Percentiles rank a stretch among this genome's conserved stretches.
Conservation (phyloP, 306 rosid genomes). For the Pyrus communis region DNA sequence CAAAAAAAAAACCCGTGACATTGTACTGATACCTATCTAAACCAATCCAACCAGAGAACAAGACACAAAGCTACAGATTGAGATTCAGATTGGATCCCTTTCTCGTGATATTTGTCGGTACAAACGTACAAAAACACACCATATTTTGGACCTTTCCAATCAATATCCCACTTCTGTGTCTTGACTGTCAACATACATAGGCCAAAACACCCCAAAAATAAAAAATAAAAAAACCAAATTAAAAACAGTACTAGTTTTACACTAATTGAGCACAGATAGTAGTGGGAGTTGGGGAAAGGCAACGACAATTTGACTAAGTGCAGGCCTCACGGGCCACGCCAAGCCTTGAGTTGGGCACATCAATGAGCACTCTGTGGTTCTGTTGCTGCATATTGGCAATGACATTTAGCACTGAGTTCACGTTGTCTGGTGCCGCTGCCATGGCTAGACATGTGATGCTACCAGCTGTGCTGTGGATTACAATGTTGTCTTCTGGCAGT, state of each 20-base stretch:
- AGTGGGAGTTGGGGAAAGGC: background rate
- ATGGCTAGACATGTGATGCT: slow-evolving; percentile 66
- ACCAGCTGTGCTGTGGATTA: slow-evolving; percentile 70
- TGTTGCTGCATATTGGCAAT: slow-evolving; percentile 96
- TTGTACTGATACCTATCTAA: background rate
- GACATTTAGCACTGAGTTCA: slow-evolving; percentile 83
- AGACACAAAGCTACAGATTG: slow-evolving; percentile 5
- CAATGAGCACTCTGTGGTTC: slow-evolving; percentile 76
- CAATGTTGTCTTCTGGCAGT: slow-evolving; percentile 62
- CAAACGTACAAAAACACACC: background rate
- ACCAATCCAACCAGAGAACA: slow-evolving; percentile 2
- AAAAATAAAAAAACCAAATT: background rate
- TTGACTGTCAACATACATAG: no score
- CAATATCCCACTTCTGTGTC: background rate
- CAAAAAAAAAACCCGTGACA: slow-evolving; percentile 29
- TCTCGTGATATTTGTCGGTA: slow-evolving; percentile 19
- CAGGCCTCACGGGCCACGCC: slow-evolving; percentile 84
- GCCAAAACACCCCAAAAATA: background rate
- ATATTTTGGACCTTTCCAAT: background rate
- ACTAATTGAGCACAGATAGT: background rate
- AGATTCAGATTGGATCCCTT: background rate
- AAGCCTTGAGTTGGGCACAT: slow-evolving; percentile 72
- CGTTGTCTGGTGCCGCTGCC: slow-evolving; percentile 76
- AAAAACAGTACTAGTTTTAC: background rate
- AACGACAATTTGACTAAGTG: slow-evolving; percentile 19